Evolutionary conservation across 2,329 filamentous ascomycete species (phyloP).

Genomic region (Nemania sp.): DNA sequence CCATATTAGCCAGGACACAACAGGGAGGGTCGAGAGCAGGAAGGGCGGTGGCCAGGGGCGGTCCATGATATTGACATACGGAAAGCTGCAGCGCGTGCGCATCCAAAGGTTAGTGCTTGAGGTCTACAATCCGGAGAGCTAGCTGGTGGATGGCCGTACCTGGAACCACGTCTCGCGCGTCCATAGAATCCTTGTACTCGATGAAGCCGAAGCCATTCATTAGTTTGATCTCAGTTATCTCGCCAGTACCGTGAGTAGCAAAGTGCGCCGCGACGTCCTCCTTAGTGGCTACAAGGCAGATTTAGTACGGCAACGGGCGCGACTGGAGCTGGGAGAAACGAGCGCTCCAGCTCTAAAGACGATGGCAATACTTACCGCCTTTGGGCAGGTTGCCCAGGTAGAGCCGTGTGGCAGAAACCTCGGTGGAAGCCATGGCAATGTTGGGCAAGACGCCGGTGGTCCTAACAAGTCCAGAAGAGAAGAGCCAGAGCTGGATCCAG

Average conservation of each 20-base stretch:
- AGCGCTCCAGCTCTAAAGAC: not conserved
- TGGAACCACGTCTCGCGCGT: conserved; percentile 96
- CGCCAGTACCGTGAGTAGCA: conserved; percentile 90
- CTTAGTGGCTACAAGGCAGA: conserved; percentile 65
- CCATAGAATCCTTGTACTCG: conserved; percentile 98
- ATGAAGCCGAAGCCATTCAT: conserved; percentile 99
- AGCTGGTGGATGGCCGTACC: conserved; percentile 61
- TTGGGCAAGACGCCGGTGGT: conserved; percentile 12
- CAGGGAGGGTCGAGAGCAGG: conserved; percentile 32
- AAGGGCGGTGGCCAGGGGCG: conserved; percentile 41
- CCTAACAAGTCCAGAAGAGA: conserved; percentile 12
- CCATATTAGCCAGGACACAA: conserved; percentile 44
- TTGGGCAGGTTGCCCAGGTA: conserved; percentile 98
- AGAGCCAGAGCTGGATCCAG: not conserved
- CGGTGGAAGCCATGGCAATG: conserved; percentile 36
- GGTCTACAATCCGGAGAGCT: not conserved
- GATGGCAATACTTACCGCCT: conserved; percentile 68
- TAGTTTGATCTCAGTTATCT: conserved; percentile 98
- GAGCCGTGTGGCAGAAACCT: conserved; percentile 92
- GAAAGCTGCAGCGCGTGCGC: conserved; percentile 55
- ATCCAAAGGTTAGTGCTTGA: conserved; percentile 32
- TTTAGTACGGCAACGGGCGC: conserved; percentile 18
- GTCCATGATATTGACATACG: conserved; percentile 59
- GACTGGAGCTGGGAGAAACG: conserved; percentile 2
- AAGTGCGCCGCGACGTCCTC: conserved; percentile 96